Percentiles rank a stretch among this genome's conserved stretches.
Evolutionary conservation across 441 rosid species (phyloP).

Genomic region (Omphalea diandra): DNA sequence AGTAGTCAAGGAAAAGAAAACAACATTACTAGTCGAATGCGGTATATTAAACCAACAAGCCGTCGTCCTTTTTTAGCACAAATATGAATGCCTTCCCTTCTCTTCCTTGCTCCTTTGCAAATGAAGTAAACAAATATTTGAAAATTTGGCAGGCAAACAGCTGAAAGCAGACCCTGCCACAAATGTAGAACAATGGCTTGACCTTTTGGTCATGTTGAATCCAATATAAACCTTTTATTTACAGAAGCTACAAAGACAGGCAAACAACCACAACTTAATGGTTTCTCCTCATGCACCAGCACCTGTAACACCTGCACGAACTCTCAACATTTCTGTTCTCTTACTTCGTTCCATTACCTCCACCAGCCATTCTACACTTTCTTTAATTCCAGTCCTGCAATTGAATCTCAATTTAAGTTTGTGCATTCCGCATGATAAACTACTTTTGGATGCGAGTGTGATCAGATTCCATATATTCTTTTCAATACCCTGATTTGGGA

Average conservation of each 20-base stretch:
- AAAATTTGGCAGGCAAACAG: neutral
- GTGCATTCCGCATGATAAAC: neutral
- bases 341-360: slow-evolving; percentile 96
- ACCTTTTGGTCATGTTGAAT: slow-evolving; percentile 35
- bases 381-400: slow-evolving; percentile 87
- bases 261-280: slow-evolving; percentile 20
- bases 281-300: slow-evolving; percentile 34
- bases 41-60: neutral
- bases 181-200: slow-evolving; percentile 12
- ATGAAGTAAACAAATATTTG: neutral
- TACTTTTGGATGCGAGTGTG: neutral
- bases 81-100: neutral
- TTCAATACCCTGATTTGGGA: neutral
- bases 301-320: slow-evolving; percentile 55
- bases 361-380: slow-evolving; percentile 82
- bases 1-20: too few species aligned
- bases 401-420: slow-evolving; percentile 9
- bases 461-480: neutral
- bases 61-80: neutral
- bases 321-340: slow-evolving; percentile 84
- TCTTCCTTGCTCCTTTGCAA: neutral
- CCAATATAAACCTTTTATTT: slow-evolving; percentile 40
- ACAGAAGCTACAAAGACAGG: slow-evolving; percentile 47
- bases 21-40: neutral
- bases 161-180: slow-evolving; percentile 6